Evolutionary conservation across 2,329 filamentous ascomycete species (phyloP), one percentile per base, ranked within the genome.

Genomic region (Colletotrichum agaves): DNA sequence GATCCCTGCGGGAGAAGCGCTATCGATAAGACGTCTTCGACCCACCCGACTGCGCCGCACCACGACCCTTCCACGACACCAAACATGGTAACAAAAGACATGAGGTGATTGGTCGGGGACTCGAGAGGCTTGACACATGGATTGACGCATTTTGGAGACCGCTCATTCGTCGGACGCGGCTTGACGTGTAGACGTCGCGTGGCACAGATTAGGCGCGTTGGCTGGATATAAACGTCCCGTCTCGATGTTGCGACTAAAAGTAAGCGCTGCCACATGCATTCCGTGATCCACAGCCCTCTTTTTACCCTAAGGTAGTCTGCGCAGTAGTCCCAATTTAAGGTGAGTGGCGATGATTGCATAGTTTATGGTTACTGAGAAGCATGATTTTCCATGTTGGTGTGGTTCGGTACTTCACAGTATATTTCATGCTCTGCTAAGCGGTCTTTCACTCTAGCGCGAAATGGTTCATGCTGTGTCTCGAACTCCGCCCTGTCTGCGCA

Each of bases 11-110:
- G 63, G 59, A 67, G 63, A 63, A 67, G 63, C 52, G 59, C 60
- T 67, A 67, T 67, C 63, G 63, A 67, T 67, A 67, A 67, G 59
- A 21, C n/a, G 15, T 27, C 27, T 27, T 27, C 27, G 27, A 27
- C 8, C 27, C 27, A 27, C 27, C 27, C 6, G 8, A 5, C 27
- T 7, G 27, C 8, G 27, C 27, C 27, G 8, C 23, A 27, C 23
- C 53, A 59, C n/a, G 23, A 44, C 33, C 31, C 19, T 21, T 13
- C 37, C 35, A 27, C 52, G 15, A 41, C 35, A 56, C 39, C 52
- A 43, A 21, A 31, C 31, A 39, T 15, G 6, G 27, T 27, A 27
- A 27, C 27, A 27, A 27, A 27, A 2, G 27, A 2, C 27, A 27
- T 27, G n/a, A n/a, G n/a, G n/a, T 23, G 17, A 64, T 64, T 64